Evolutionary conservation across 129 eudicot genomes (phyloP).

Genomic region (Chrysanthemum lavandulifolium): DNA sequence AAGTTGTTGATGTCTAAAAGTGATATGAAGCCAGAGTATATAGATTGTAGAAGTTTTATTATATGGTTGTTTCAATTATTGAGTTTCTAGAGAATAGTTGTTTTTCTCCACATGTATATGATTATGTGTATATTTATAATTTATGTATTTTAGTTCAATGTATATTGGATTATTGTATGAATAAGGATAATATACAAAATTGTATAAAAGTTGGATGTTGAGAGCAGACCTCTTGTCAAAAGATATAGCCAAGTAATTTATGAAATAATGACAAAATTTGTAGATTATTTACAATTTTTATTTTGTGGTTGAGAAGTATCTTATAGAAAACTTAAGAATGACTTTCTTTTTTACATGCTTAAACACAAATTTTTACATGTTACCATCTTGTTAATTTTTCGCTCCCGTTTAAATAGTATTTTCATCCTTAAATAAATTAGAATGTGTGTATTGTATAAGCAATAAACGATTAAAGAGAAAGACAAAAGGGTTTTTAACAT

Average conservation of each 20-base stretch:
- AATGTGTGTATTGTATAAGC: too few species aligned
- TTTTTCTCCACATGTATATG: constrained; percentile 10
- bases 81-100: neutral
- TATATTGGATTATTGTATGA: neutral
- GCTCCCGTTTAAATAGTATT: too few species aligned
- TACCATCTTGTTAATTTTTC: too few species aligned
- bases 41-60: neutral
- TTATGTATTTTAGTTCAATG: neutral
- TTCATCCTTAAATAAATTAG: too few species aligned
- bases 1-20: too few species aligned
- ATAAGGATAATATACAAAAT: neutral
- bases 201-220: neutral
- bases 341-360: too few species aligned
- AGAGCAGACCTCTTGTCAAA: neutral
- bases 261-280: neutral
- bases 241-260: neutral
- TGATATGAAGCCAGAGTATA: neutral
- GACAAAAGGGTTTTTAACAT: too few species aligned
- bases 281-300: neutral
- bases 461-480: too few species aligned
- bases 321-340: too few species aligned
- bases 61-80: constrained; percentile 4
- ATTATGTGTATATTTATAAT: neutral
- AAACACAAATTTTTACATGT: too few species aligned
- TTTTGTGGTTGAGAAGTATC: neutral